These are phyloP conservation scores for Anthracocystis panici-leucophaei DNA, from an alignment of 1,284 basidiomycete species.

Conservation along the genomic window DNA sequence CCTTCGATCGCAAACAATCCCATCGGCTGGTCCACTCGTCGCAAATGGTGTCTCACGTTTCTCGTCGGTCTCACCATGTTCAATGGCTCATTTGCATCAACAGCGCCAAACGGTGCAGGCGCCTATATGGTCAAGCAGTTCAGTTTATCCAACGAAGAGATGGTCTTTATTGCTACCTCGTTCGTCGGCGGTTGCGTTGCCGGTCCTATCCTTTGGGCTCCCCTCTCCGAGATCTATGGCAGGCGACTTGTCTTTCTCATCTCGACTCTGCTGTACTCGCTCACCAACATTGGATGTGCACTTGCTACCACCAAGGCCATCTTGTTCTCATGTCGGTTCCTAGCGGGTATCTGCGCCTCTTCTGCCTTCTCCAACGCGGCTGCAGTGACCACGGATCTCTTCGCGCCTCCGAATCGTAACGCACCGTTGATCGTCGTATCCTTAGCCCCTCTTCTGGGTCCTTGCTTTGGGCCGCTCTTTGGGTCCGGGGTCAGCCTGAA, in stretches of 20 bases:
- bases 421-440: constrained; percentile 40
- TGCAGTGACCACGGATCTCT: constrained; percentile 47
- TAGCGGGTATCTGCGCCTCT: constrained; percentile 42
- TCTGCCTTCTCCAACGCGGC: constrained; percentile 50
- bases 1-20: not conserved
- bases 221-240: constrained; percentile 43
- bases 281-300: constrained; percentile 35
- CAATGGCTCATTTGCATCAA: constrained; percentile 47
- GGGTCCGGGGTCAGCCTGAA: constrained; percentile 19
- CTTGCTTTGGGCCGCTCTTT: constrained; percentile 43
- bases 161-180: constrained; percentile 34
- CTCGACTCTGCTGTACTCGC: constrained; percentile 23
- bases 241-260: constrained; percentile 16
- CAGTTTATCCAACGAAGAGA: constrained; percentile 26
- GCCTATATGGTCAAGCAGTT: constrained; percentile 19
- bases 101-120: constrained; percentile 38
- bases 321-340: constrained; percentile 34
- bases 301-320: constrained; percentile 28
- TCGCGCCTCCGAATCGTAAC: constrained; percentile 24
- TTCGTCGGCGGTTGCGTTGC: constrained; percentile 51
- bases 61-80: constrained; percentile 46
- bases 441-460: constrained; percentile 29
- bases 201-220: constrained; percentile 49
- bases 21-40: constrained; percentile 17
- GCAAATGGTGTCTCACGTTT: constrained; percentile 35